These are phyloP conservation scores for Planoprotostelium fungivorum DNA, from an alignment of 78 protist species.

Conservation along the genomic window DNA sequence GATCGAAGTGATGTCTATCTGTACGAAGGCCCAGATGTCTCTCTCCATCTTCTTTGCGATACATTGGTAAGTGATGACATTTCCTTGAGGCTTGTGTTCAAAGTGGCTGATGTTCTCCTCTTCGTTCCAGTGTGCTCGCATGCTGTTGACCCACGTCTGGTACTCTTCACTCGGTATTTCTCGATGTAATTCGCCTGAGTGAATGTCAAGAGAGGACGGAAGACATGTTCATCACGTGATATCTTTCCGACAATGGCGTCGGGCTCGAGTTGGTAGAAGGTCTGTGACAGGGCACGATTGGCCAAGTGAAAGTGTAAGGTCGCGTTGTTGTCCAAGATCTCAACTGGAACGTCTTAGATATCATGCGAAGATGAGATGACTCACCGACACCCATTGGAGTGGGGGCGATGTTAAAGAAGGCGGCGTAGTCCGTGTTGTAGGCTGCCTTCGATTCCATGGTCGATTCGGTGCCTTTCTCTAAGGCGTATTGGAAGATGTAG, in stretches of 20 bases:
- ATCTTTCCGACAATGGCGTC: too few relatives aligned
- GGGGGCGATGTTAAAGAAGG: background rate
- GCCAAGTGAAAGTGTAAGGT: too few relatives aligned
- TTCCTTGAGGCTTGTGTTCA: background rate
- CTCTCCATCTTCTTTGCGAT: background rate
- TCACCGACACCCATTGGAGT: background rate
- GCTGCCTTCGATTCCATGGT: background rate
- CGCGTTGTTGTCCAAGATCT: too few relatives aligned
- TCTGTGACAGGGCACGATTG: too few relatives aligned
- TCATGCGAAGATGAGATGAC: too few relatives aligned
- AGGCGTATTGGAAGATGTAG: background rate
- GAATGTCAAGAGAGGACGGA: too few relatives aligned
- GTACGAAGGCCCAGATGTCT: background rate
- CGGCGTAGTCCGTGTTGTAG: background rate
- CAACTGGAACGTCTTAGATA: too few relatives aligned
- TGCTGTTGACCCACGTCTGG: background rate
- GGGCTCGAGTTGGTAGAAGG: too few relatives aligned
- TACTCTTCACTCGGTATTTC: too few relatives aligned
- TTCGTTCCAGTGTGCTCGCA: background rate
- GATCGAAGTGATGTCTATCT: background rate
- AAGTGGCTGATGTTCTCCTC: too few relatives aligned
- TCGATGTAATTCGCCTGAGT: too few relatives aligned
- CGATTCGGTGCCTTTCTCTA: background rate
- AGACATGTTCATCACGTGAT: too few relatives aligned
- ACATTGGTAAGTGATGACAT: background rate